phyloP scores from a whole-genome alignment of 257 asterid species.

The Osmanthus fragrans region DNA sequence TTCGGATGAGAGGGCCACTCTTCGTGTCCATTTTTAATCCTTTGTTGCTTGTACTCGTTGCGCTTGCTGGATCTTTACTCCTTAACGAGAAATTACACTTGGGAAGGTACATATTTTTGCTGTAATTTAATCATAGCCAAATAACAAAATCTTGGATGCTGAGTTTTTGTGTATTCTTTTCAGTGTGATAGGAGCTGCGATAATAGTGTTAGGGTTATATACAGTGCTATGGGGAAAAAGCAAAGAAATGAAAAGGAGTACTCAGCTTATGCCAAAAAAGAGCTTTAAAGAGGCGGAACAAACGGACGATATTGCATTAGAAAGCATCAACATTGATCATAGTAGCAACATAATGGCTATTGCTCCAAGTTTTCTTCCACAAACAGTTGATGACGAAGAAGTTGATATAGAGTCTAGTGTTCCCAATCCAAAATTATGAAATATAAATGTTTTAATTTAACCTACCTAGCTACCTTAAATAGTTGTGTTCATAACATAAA shows the following conservation, averaged over 20 bases:
- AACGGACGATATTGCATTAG: slow-evolving; percentile 8
- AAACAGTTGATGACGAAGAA: slow-evolving; percentile 10
- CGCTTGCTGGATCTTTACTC: slow-evolving; percentile 53
- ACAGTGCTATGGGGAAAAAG: slow-evolving; percentile 68
- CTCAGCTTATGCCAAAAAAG: slow-evolving; percentile 35
- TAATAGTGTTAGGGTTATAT: slow-evolving; percentile 56
- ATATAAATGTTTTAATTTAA: no score
- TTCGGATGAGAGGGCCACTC: slow-evolving; percentile 69
- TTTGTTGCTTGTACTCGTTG: slow-evolving; percentile 61
- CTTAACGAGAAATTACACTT: slow-evolving; percentile 56
- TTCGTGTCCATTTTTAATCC: slow-evolving; percentile 75
- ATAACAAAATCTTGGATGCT: no score
- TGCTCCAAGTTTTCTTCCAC: slow-evolving; percentile 33
- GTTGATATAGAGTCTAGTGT: slow-evolving; percentile 29
- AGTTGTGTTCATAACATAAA: not conserved
- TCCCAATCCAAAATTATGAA: not conserved
- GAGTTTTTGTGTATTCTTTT: not conserved
- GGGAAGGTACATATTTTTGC: slow-evolving; percentile 49
- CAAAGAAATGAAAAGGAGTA: slow-evolving; percentile 46
- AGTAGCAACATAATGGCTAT: slow-evolving; percentile 20
- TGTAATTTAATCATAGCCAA: not conserved
- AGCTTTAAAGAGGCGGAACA: not conserved
- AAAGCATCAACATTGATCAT: slow-evolving; percentile 14
- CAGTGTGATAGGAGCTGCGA: slow-evolving; percentile 62
- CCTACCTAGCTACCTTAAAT: no score